Evolutionary conservation across 2,329 filamentous ascomycete genomes (phyloP), one percentile per base, ranked within the genome.

Genomic region (Aspergillus versicolor): DNA sequence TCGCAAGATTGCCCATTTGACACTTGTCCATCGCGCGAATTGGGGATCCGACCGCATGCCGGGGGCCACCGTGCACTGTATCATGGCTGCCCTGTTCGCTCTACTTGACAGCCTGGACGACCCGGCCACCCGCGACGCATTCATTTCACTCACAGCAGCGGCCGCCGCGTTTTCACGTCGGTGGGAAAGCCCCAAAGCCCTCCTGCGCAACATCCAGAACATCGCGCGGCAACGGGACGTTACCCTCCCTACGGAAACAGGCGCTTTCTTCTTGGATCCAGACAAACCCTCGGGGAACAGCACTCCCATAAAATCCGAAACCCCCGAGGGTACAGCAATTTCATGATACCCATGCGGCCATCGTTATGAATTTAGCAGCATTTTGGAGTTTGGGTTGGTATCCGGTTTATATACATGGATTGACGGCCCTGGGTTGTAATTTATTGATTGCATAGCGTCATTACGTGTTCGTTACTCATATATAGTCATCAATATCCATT

Each of bases 21-120:
- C 67, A 5, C 64, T 64, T 8, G 59, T 64, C 24, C 63, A 69
- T 52, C 67, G 67, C 17, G 54, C 64, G 12, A 57, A 62, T 11
- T 73, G 72, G 71, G 65, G 67, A 5, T 56, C 67, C 15, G 69
- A 73, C 43, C 67, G 66, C 48, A 71, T 73, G 56, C 68, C 70
- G 4, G 65, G 65, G 7, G 65, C 61, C 48, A 67, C 68, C 45
- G 63, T 70, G 34, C 66, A 72, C 30, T 72, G 67, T 57, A 58
- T 72, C 15, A 63, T 67, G 13, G 60, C 66, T 1, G 68, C 70
- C 1, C 59, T 71, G 17, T 69, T 72, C 49, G 62, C 61, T 0
- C 55, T 73, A 2, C 54, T 73, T 6, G 63, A 66, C 4, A 50
- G 58, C 7, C 56, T 72, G 3, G 63, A 65, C 7, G 56, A 67